Conservation (phyloP, 805 yeast genomes). For the Wickerhamomyces queroliae region DNA sequence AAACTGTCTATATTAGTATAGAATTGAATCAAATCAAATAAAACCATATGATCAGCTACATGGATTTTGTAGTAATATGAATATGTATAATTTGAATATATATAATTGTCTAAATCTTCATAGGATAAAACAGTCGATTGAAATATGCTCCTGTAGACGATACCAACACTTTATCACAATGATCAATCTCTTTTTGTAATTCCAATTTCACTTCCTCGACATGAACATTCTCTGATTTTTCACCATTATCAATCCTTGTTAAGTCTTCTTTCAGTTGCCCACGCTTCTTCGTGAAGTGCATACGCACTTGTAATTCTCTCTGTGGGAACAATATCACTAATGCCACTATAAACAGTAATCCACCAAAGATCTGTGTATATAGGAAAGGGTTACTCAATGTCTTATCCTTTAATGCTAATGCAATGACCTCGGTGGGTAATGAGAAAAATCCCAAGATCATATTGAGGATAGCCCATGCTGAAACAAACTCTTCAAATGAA, state of each 20-base stretch:
- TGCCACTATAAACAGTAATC: conserved; percentile 38
- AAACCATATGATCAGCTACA: too few relatives aligned
- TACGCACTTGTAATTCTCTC: conserved; percentile 44
- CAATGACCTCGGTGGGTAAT: conserved; percentile 51
- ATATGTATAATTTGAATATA: neutral
- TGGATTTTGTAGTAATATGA: too few relatives aligned
- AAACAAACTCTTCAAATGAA: conserved; percentile 28
- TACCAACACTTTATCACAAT: conserved; percentile 7
- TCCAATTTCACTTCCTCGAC: neutral
- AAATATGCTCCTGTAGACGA: conserved; percentile 3
- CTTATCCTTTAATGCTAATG: conserved; percentile 36
- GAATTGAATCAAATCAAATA: too few relatives aligned
- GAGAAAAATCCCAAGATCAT: conserved; percentile 27
- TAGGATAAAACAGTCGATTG: conserved; percentile 11
- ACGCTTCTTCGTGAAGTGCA: conserved; percentile 22
- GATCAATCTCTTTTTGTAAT: neutral
- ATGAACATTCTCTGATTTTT: neutral
- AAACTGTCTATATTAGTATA: too few relatives aligned
- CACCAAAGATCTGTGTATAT: conserved; percentile 56
- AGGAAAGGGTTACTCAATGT: conserved; percentile 36
- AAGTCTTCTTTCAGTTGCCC: neutral
- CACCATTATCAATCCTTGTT: conserved; percentile 2
- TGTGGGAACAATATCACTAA: conserved; percentile 35
- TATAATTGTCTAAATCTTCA: conserved; percentile 5
- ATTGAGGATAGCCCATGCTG: conserved; percentile 35